phyloP scores from a whole-genome alignment of 2,329 filamentous ascomycete genomes.

The Claviceps humidiphila region DNA sequence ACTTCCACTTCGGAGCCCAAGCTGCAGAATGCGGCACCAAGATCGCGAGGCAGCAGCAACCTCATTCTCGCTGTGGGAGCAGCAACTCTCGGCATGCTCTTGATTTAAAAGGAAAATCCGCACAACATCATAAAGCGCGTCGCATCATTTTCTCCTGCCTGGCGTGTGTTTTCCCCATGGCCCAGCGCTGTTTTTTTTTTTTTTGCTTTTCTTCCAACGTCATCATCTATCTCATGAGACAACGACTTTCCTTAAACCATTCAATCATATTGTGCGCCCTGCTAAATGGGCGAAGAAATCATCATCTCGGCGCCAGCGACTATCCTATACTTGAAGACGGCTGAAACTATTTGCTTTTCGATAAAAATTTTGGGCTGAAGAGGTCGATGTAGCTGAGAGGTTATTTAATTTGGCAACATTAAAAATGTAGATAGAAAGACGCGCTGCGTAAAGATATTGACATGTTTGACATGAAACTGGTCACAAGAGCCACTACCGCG shows the following conservation, averaged over 20 bases:
- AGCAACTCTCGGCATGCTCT: slow-evolving; percentile 12
- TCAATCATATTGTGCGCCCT: slow-evolving; percentile 22
- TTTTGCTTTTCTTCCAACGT: background rate
- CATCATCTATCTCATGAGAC: background rate
- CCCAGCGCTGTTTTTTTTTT: background rate
- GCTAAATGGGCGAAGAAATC: slow-evolving; percentile 9
- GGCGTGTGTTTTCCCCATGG: background rate
- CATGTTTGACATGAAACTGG: background rate
- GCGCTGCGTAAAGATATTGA: too few species aligned
- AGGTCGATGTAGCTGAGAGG: too few species aligned
- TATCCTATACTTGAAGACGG: background rate
- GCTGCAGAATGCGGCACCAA: slow-evolving; percentile 24
- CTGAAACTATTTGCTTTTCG: too few species aligned
- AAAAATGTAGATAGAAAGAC: too few species aligned
- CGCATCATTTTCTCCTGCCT: background rate
- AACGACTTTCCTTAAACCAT: slow-evolving; percentile 3
- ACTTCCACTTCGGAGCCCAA: slow-evolving; percentile 17
- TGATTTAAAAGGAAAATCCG: background rate
- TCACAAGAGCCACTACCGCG: background rate
- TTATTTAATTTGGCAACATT: too few species aligned
- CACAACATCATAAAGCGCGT: too few species aligned
- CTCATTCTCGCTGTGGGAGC: slow-evolving; percentile 14
- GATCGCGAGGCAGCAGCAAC: slow-evolving; percentile 8
- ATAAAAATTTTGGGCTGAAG: too few species aligned
- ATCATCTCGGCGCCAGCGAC: background rate